Evolutionary conservation across 73 alveolate species (phyloP).

Genomic region (Stentor coeruleus): DNA sequence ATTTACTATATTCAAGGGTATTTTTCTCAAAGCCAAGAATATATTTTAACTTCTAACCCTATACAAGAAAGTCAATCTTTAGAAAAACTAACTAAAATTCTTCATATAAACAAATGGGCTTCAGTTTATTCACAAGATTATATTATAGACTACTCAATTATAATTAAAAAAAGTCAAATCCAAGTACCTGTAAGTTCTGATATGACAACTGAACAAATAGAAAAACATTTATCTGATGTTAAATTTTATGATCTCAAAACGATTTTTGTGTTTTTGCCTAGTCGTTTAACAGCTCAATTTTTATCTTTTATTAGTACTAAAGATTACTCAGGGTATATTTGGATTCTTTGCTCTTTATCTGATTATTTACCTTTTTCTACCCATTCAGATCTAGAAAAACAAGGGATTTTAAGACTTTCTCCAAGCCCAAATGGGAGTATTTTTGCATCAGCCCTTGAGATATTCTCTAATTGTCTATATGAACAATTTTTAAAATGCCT

Average conservation of each 20-base stretch:
- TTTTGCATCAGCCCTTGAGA: background rate
- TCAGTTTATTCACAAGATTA: background rate
- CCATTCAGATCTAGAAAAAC: background rate
- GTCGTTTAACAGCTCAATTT: background rate
- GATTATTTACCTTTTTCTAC: background rate
- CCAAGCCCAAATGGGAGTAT: background rate
- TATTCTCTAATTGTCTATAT: background rate
- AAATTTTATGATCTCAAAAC: background rate
- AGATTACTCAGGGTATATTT: background rate
- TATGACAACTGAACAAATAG: background rate
- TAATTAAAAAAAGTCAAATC: background rate
- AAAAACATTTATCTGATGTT: background rate
- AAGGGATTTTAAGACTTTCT: background rate
- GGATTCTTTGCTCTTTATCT: background rate
- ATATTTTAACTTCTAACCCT: background rate
- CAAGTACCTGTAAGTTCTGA: background rate
- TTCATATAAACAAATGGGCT: background rate
- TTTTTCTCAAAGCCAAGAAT: background rate
- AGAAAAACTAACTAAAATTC: background rate
- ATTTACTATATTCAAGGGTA: background rate
- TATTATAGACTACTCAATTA: background rate
- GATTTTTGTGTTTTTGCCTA: background rate
- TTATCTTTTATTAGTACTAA: too few relatives aligned
- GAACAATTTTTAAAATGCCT: background rate
- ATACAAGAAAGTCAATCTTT: background rate